phyloP scores from a whole-genome alignment of 345 rosid species.

The Brassica nigra region DNA sequence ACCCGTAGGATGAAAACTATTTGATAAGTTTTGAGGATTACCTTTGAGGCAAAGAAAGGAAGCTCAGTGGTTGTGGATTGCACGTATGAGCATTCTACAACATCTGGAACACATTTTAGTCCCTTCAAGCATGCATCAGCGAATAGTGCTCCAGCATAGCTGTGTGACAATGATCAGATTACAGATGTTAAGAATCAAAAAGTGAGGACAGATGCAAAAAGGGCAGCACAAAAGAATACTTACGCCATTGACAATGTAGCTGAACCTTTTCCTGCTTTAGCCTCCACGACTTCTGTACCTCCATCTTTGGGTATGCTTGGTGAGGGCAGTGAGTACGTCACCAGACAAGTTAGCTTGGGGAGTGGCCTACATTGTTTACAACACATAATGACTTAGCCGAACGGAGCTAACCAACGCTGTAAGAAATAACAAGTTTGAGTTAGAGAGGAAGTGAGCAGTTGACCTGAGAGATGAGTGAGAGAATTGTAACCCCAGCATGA shows the following conservation, averaged over 20 bases:
- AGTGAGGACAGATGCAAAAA: not conserved
- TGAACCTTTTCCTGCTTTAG: slow-evolving; percentile 93
- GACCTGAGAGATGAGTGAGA: slow-evolving; percentile 80
- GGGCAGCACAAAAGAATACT: slow-evolving; percentile 29
- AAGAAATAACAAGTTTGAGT: not conserved
- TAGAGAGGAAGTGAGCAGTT: not conserved
- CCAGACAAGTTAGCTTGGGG: slow-evolving; percentile 64
- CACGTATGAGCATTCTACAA: slow-evolving; percentile 77
- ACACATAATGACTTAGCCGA: slow-evolving; percentile 8
- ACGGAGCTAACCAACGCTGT: not conserved
- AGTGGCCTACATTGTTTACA: slow-evolving; percentile 54
- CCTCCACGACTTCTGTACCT: slow-evolving; percentile 90
- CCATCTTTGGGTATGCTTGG: slow-evolving; percentile 86
- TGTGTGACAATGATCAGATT: slow-evolving; percentile 39
- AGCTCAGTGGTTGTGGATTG: slow-evolving; percentile 69
- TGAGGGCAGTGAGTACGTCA: slow-evolving; percentile 67
- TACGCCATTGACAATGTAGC: slow-evolving; percentile 92
- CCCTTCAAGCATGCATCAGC: slow-evolving; percentile 94
- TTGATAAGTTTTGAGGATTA: not conserved
- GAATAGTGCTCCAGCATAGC: slow-evolving; percentile 83
- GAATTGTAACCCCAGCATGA: slow-evolving; percentile 79
- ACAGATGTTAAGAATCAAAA: not conserved
- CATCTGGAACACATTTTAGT: slow-evolving; percentile 73
- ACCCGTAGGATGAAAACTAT: not conserved
- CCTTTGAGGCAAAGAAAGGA: slow-evolving; percentile 63